Evolutionary conservation across 768 basidiomycete species (phyloP).

Genomic region (Podaxis sp.): DNA sequence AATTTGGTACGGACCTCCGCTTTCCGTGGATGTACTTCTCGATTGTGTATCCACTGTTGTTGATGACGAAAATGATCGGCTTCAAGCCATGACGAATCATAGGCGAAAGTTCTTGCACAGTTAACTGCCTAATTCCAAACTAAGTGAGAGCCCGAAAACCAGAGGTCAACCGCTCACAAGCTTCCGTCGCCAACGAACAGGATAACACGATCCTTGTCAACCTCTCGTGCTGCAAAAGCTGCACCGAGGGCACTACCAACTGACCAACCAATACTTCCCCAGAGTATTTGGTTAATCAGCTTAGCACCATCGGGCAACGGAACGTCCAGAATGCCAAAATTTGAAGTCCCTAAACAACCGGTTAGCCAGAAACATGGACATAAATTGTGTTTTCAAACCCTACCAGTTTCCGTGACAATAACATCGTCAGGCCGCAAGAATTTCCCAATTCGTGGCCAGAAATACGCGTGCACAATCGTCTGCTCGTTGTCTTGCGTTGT

Average conservation of each 20-base stretch:
- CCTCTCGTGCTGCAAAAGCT: constrained; percentile 75
- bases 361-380: not conserved
- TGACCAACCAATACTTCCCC: constrained; percentile 93
- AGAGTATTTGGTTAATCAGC: constrained; percentile 77
- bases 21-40: constrained; percentile 77
- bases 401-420: constrained; percentile 86
- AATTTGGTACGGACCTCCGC: constrained; percentile 37
- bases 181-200: constrained; percentile 87
- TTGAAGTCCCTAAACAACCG: constrained; percentile 57
- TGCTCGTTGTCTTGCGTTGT: constrained; percentile 42
- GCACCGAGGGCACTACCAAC: constrained; percentile 75
- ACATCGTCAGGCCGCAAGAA: constrained; percentile 78
- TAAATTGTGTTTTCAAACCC: not conserved
- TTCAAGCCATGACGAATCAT: constrained; percentile 74
- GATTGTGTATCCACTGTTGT: constrained; percentile 85
- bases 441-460: constrained; percentile 77
- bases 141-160: too few relatives aligned
- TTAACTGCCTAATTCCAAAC: constrained; percentile 53
- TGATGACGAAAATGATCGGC: constrained; percentile 84
- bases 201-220: constrained; percentile 63
- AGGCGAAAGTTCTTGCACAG: constrained; percentile 81
- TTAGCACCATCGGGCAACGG: constrained; percentile 70
- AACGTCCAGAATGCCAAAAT: constrained; percentile 83
- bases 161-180: constrained; percentile 45
- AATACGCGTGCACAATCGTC: constrained; percentile 72